Evolutionary conservation across 1,284 basidiomycete genomes (phyloP), one percentile per base, ranked within the genome.

Genomic region (Marasmius sp.): DNA sequence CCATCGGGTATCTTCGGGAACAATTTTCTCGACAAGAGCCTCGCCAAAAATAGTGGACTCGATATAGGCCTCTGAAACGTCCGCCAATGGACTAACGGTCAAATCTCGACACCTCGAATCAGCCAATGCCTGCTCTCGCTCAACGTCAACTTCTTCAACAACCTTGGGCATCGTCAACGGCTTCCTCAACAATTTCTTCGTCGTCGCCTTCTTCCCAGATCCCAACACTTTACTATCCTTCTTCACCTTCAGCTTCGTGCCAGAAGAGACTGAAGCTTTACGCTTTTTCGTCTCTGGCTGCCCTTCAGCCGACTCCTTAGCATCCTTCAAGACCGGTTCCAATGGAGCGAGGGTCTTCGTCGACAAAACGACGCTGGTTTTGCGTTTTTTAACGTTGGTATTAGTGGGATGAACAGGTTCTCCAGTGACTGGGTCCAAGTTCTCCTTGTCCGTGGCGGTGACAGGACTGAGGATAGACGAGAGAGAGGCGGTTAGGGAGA

Each of bases 341-440:
- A 34, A 10, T 27, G 73, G 71, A n/a, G 74, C 68, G 22, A 77
- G 75, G 0, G 77, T 66, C 70, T 91, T 91, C 22, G 82, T 82
- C 8, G 81, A 74, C 18, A 91, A 81, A 0, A 81, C 84, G 27
- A 27, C 27, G 45, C 69, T 67, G 2, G 84, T 85, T 74, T 88
- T 90, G 63, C 87, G 80, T 69, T 90, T 91, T 76, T 88, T 89
- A 16, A 74, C 72, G 27, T 75, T 72, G 41, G 69, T 71, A 20
- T 69, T 72, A 9, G 73, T 66, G n/a, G 79, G 67, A 39, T 75
- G 78, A 3, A 85, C 72, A 45, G 81, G 84, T 64, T 83, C 80
- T 10, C 90, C 90, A 6, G 91, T 91, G 65, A 88, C 62, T 43
- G 90, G 90, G 71, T 92, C 80, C 53, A 87, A 77, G 70, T 92